Base-by-base conservation (phyloP, 805 yeast species). In the Ogataea thermomethanolica region DNA sequence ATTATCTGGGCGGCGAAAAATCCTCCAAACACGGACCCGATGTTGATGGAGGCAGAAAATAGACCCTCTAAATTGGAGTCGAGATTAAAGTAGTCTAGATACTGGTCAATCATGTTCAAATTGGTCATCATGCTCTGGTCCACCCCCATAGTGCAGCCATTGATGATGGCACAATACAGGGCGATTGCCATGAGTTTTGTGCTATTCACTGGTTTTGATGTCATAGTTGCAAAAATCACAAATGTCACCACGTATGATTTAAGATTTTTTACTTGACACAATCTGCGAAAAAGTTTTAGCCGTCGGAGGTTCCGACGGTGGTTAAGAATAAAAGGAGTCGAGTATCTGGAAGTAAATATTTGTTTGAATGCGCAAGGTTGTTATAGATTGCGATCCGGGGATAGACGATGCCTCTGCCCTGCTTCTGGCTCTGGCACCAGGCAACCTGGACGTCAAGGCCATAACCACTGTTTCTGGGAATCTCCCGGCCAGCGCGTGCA, bases 401-500 rank as follows among this genome's bases (percentile, higher is more conserved):
- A 55, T 54, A 36, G 58, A 55, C 37, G 59, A 55, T 37, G 53
- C 58, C 7, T 33, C 53, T 5, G 59, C 59, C 7, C 25, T 55
- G 14, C 38, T 55, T 28, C 41, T 55, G 14, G 58, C 58, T 2
- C 42, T 52, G 1, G 47, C 57, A 5, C 53, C 54, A 4, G 49
- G 46, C 1, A 52, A 47, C 22, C 33, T 55, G n/a, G 50, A 53
- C 28, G 59, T 54, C 21, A 36, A 48, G 25, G 59, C 57, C 8
- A 53, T 55, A 27, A 55, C 58, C n/a, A 55, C 59, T 7, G 58
- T 55, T 4, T 54, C 59, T 6, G 58, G 58, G 29, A 55, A 55
- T 37, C 44, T 55, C 12, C 21, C 44, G 2, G 57, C 58, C 12
- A 39, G 50, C 22, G 35, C 36, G 17, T 55, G 58, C 38, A 54